Evolutionary conservation across 2,329 filamentous ascomycete species (phyloP).

Genomic region (Aspergillus hortae): DNA sequence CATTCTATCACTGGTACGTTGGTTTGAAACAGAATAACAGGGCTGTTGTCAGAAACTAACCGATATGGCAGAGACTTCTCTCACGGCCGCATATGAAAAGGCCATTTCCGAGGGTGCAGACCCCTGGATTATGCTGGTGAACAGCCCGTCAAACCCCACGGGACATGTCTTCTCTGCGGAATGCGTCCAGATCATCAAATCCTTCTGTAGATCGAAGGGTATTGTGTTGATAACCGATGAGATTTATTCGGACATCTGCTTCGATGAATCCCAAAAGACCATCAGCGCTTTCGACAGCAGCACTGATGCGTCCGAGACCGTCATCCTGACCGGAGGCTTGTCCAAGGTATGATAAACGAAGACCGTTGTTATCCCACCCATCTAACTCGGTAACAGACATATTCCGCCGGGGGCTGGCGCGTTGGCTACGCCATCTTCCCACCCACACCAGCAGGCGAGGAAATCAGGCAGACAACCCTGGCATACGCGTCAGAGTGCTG

Average conservation of each 20-base stretch:
- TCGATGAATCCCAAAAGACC: neutral
- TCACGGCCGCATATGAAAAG: neutral
- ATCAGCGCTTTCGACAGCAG: slow-evolving; percentile 3
- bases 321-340: slow-evolving; percentile 1
- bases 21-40: too few species aligned
- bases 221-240: slow-evolving; percentile 2
- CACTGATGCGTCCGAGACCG: neutral
- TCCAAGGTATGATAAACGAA: neutral
- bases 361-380: neutral
- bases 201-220: slow-evolving; percentile 1
- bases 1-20: slow-evolving; percentile 1
- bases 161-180: slow-evolving; percentile 1
- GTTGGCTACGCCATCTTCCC: slow-evolving; percentile 3
- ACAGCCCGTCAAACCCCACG: slow-evolving; percentile 4
- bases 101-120: neutral
- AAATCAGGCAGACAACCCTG: slow-evolving; percentile 1
- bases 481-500: slow-evolving; percentile 3
- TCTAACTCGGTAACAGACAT: neutral
- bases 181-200: neutral
- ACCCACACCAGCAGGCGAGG: neutral
- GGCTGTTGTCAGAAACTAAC: neutral
- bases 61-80: neutral
- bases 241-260: slow-evolving; percentile 3
- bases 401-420: slow-evolving; percentile 3
- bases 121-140: slow-evolving; percentile 1